A percentile compares a stretch with the other conserved stretches of the same genome.
These are phyloP conservation scores for Otatea glauca DNA, from an alignment of 176 grass and related monocot species.

Conservation along the genomic window DNA sequence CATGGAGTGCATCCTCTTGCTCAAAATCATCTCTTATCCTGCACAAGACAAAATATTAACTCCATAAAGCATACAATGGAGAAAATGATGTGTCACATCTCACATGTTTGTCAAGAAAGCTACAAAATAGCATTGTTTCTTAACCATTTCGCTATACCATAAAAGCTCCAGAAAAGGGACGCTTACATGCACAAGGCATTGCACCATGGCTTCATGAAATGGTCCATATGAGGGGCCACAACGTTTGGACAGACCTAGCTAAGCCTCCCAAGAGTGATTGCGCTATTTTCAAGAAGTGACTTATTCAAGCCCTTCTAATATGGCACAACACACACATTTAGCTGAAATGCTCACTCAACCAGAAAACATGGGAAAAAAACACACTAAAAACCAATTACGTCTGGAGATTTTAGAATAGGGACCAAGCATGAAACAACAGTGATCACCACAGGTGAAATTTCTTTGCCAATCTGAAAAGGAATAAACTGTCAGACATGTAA, in stretches of 20 bases:
- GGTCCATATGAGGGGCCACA: constrained; percentile 86
- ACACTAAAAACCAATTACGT: constrained; percentile 45
- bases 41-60: constrained; percentile 39
- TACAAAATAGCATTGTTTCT: not conserved
- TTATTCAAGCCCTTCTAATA: constrained; percentile 77
- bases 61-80: constrained; percentile 8
- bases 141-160: not conserved
- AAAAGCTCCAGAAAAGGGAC: constrained; percentile 8
- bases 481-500: constrained; percentile 27
- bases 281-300: constrained; percentile 92
- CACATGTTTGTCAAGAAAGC: not conserved
- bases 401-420: constrained; percentile 71
- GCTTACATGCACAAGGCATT: constrained; percentile 86
- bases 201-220: constrained; percentile 97
- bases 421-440: constrained; percentile 74
- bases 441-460: constrained; percentile 82
- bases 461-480: constrained; percentile 72
- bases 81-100: not conserved
- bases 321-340: constrained; percentile 15
- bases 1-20: constrained; percentile 96
- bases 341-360: constrained; percentile 33
- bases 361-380: not conserved
- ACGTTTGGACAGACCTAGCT: constrained; percentile 92
- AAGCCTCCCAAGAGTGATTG: constrained; percentile 96
- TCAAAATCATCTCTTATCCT: constrained; percentile 99